Evolutionary conservation across 345 rosid species (phyloP).

Genomic region (Iberis pinnata): DNA sequence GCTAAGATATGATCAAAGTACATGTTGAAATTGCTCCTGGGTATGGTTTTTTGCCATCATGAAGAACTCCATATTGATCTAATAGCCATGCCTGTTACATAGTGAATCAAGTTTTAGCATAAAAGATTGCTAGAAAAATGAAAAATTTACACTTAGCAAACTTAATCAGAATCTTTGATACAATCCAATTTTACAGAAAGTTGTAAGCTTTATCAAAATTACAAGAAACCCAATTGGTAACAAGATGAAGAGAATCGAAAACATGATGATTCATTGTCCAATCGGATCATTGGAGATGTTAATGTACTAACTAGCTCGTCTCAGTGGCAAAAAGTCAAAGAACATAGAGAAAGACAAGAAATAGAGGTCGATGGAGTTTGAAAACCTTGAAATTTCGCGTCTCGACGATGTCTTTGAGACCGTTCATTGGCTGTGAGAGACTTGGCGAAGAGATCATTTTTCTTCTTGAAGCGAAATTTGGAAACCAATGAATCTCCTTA

Average conservation of each 20-base stretch:
- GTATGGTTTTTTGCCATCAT: conserved; percentile 84
- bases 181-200: conserved; percentile 11
- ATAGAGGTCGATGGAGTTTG: neutral
- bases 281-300: conserved; percentile 10
- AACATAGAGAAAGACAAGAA: neutral
- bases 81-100: conserved; percentile 74
- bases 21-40: conserved; percentile 84
- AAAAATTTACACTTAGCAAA: neutral
- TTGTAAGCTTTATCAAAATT: conserved; percentile 1
- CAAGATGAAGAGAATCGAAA: neutral
- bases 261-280: neutral
- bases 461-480: neutral
- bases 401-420: conserved; percentile 59
- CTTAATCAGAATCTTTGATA: neutral
- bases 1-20: conserved; percentile 38
- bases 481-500: too few species aligned
- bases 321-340: neutral
- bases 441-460: conserved; percentile 20
- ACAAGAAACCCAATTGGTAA: neutral
- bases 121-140: neutral
- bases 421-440: conserved; percentile 51
- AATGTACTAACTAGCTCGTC: neutral
- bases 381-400: conserved; percentile 72
- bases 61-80: conserved; percentile 97
- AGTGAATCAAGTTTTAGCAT: conserved; percentile 9